A percentile compares a stretch with the other conserved stretches of the same genome.
Evolutionary conservation across 2,329 filamentous ascomycete species (phyloP).

Genomic region (Aspergillus brasiliensis): DNA sequence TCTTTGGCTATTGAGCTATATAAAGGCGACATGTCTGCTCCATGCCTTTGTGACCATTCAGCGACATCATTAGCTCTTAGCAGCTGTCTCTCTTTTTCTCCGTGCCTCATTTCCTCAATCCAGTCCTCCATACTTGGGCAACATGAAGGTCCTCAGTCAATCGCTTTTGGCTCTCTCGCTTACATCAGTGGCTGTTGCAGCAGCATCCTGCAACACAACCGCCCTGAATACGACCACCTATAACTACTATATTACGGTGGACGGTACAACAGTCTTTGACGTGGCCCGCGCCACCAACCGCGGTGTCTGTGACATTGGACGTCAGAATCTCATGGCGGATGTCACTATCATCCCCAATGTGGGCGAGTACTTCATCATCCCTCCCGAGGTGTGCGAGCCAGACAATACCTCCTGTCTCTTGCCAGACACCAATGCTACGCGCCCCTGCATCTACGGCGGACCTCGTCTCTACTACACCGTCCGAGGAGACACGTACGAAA

Average conservation of each 20-base stretch:
- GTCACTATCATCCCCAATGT: constrained; percentile 19
- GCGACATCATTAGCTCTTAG: not conserved
- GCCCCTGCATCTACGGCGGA: constrained; percentile 19
- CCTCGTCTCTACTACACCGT: constrained; percentile 23
- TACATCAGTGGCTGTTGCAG: not conserved
- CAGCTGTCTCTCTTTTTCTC: not conserved
- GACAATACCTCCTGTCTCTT: constrained; percentile 20
- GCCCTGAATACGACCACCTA: constrained; percentile 10
- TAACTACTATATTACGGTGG: not conserved
- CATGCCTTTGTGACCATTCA: not conserved
- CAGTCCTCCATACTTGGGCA: not conserved
- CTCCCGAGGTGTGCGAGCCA: constrained; percentile 15
- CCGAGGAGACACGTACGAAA: constrained; percentile 19
- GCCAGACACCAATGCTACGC: constrained; percentile 1
- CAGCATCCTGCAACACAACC: constrained; percentile 8
- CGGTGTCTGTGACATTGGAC: constrained; percentile 17
- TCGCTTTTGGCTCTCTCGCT: not conserved
- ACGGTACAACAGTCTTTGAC: constrained; percentile 11
- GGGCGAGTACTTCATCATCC: constrained; percentile 17
- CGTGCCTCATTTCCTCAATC: not conserved
- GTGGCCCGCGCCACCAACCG: constrained; percentile 12
- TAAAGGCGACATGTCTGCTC: not conserved
- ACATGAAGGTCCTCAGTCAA: not conserved
- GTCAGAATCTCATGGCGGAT: constrained; percentile 20
- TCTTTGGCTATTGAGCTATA: not conserved